Base-by-base conservation (phyloP, 345 rosid genomes). In the Sonneratia caseolaris region DNA sequence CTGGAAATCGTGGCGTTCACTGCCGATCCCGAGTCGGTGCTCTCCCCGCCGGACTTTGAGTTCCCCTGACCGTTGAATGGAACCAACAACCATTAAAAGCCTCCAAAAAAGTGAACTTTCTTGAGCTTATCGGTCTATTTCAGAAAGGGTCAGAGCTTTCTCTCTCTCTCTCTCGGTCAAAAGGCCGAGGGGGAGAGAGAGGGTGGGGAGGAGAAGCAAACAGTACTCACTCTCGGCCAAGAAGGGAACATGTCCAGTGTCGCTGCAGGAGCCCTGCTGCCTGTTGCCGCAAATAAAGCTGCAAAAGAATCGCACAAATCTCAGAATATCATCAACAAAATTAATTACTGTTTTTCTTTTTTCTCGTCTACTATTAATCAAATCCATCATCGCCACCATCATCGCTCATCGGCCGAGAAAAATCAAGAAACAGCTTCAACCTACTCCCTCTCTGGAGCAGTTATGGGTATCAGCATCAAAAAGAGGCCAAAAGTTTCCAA, bases 231-330 rank as follows among this genome's bases (percentile, higher is more conserved):
- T 85, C 86, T 85, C 74, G 99, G 97, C 98, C 98, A 90, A 64
- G 99, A 88, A 82, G 99, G 99, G 86, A 92, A 95, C 94, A 95
- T 92, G 79, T 95, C 99, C 90, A 92, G 92, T 79, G 99, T 89
- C 71, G 99, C 93, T 80, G 97, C 91, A 78, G 95, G 53, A 36
- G 73, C 81, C 87, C 87, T 74, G 86, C 88, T 76, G 78, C 51
- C 51, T 47, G 51, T 40, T 62, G 66, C 79, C 75, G 90, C 74
- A 73, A 84, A 86, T 73, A 89, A 89, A 88, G 91, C 97, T 92
- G 99, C 82, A 84, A 80, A 49, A 81, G 78, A 79, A 87, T 78
- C 85, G 76, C 79, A 68, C 75, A 81, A 72, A 43, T 72, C 75
- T 24, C 37, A 62, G 51, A 47, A 32, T 13, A 62, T 62, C 66